phyloP scores from a whole-genome alignment of 441 rosid genomes.

The Arabidopsis lyrata region DNA sequence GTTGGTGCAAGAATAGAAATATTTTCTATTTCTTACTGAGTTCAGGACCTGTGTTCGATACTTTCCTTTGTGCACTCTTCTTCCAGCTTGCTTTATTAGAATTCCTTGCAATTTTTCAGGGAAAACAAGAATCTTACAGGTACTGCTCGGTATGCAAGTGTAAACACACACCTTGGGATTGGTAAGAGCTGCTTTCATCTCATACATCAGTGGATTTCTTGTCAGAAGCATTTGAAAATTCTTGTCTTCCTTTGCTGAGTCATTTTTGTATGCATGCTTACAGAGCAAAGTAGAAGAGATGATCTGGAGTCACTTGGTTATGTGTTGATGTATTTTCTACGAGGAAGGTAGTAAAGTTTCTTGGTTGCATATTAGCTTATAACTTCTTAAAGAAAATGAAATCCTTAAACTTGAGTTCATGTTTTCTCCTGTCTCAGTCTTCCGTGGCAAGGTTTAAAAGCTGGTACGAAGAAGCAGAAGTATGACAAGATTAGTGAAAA shows the following conservation, averaged over 20 bases:
- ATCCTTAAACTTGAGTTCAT: constrained; percentile 27
- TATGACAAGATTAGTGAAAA: constrained; percentile 72
- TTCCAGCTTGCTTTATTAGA: constrained; percentile 27
- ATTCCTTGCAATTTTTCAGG: constrained; percentile 42
- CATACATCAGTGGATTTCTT: neutral
- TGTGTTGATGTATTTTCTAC: constrained; percentile 65
- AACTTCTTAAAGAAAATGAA: constrained; percentile 10
- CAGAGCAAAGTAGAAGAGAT: constrained; percentile 78
- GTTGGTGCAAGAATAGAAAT: neutral
- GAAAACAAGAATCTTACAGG: constrained; percentile 72
- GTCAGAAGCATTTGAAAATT: constrained; percentile 25
- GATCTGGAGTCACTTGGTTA: constrained; percentile 72
- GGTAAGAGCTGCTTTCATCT: constrained; percentile 48
- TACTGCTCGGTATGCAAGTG: constrained; percentile 73
- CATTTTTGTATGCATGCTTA: constrained; percentile 37
- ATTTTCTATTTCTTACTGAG: neutral
- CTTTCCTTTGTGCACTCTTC: constrained; percentile 18
- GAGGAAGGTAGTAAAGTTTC: constrained; percentile 56
- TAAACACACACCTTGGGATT: constrained; percentile 71
- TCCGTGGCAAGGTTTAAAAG: constrained; percentile 78
- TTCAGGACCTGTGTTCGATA: constrained; percentile 7
- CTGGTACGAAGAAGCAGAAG: constrained; percentile 75
- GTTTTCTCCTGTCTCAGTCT: constrained; percentile 51
- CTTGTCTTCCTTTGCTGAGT: constrained; percentile 27
- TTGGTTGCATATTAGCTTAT: constrained; percentile 26